phyloP scores from a whole-genome alignment of 805 yeast genomes.

The Metschnikowia lunata region DNA sequence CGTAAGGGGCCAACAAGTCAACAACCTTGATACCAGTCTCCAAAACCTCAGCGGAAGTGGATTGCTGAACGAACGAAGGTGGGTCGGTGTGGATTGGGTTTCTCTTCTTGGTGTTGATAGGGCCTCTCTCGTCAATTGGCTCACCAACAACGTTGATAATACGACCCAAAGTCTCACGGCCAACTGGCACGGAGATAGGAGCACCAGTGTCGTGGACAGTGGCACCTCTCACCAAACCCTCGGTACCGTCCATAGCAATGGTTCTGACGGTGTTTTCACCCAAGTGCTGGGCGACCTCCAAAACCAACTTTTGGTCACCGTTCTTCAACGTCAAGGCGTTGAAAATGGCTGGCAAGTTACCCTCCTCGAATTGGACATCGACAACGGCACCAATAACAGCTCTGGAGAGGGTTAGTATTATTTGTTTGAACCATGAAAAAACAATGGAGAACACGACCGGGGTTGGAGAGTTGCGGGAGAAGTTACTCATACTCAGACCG shows the following conservation, averaged over 20 bases:
- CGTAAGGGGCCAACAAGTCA: slow-evolving; percentile 98
- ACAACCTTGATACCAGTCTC: slow-evolving; percentile 99
- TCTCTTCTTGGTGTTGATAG: slow-evolving; percentile 85
- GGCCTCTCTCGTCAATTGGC: slow-evolving; percentile 99
- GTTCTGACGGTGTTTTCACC: slow-evolving; percentile 99
- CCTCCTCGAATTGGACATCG: slow-evolving; percentile 98
- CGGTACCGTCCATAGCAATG: slow-evolving; percentile 99
- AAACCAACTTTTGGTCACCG: slow-evolving; percentile 74
- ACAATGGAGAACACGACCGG: too few species aligned
- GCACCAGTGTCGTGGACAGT: slow-evolving; percentile 91
- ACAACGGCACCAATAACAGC: slow-evolving; percentile 99
- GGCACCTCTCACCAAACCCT: slow-evolving; percentile 98
- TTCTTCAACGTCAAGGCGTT: slow-evolving; percentile 91
- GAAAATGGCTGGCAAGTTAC: slow-evolving; percentile 93
- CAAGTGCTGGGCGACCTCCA: slow-evolving; percentile 99
- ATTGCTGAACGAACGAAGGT: slow-evolving; percentile 93
- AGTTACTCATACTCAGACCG: too few species aligned
- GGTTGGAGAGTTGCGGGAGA: too few species aligned
- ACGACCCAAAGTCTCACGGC: slow-evolving; percentile 98
- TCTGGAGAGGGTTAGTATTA: slow-evolving; percentile 46
- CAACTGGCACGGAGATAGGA: slow-evolving; percentile 98
- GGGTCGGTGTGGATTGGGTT: slow-evolving; percentile 99
- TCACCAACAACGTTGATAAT: slow-evolving; percentile 98
- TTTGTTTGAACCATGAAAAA: not conserved
- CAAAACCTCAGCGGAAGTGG: slow-evolving; percentile 95